Evolutionary conservation across 2,329 filamentous ascomycete genomes (phyloP).

Genomic region (Aureobasidium sp.): DNA sequence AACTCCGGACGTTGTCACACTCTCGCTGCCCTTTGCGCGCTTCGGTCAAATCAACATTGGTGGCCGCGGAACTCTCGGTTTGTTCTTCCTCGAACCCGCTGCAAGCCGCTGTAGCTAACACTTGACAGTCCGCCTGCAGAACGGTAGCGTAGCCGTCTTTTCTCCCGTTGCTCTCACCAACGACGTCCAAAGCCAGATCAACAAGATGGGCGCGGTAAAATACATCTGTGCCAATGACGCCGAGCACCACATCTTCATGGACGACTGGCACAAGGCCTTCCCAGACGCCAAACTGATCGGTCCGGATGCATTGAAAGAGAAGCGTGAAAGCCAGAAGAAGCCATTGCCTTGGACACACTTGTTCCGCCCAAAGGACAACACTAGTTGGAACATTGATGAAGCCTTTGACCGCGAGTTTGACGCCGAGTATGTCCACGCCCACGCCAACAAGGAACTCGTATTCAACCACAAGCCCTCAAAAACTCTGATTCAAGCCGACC

Average conservation of each 20-base stretch:
- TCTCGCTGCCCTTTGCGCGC: slow-evolving; percentile 76
- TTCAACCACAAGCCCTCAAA: slow-evolving; percentile 72
- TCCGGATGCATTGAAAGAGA: slow-evolving; percentile 74
- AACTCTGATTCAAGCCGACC: slow-evolving; percentile 79
- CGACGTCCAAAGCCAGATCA: slow-evolving; percentile 54
- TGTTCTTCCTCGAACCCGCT: slow-evolving; percentile 16
- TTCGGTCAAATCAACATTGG: slow-evolving; percentile 75
- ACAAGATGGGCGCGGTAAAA: slow-evolving; percentile 47
- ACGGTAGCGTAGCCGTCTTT: slow-evolving; percentile 77
- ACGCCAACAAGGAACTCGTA: slow-evolving; percentile 80
- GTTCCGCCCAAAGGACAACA: slow-evolving; percentile 34
- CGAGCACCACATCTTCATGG: slow-evolving; percentile 92
- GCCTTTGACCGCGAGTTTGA: slow-evolving; percentile 87
- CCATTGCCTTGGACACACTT: slow-evolving; percentile 43
- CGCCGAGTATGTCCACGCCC: slow-evolving; percentile 68
- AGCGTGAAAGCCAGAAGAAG: slow-evolving; percentile 48
- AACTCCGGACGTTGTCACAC: slow-evolving; percentile 67
- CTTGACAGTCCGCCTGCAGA: slow-evolving; percentile 61
- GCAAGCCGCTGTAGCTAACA: background rate
- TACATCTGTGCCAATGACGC: slow-evolving; percentile 85
- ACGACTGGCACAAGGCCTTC: slow-evolving; percentile 72
- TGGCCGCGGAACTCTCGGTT: slow-evolving; percentile 77
- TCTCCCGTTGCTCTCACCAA: slow-evolving; percentile 81
- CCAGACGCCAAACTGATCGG: slow-evolving; percentile 73
- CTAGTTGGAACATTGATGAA: slow-evolving; percentile 47